Conservation (phyloP, 192 early-diverging fungal genomes). For the Cetraspora pellucida region DNA sequence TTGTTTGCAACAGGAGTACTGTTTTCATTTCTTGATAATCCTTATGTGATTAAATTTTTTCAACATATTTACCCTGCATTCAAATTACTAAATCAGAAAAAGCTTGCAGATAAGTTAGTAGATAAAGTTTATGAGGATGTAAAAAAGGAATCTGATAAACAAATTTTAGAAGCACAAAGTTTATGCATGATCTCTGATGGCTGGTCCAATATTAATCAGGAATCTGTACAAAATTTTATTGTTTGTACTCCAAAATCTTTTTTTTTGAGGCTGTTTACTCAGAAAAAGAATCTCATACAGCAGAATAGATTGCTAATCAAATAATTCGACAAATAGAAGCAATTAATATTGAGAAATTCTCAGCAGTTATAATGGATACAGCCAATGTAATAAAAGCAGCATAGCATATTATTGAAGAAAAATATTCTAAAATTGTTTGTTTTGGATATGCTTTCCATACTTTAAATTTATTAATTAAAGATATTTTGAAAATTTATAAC, state of each 20-base stretch:
- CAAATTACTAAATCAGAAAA: background rate
- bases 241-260: background rate
- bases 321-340: background rate
- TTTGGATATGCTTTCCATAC: background rate
- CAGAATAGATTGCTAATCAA: background rate
- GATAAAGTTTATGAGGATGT: constrained; percentile 3
- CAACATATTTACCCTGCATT: background rate
- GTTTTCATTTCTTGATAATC: background rate
- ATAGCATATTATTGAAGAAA: background rate
- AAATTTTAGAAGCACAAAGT: background rate
- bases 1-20: background rate
- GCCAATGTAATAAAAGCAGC: background rate
- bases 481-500: background rate
- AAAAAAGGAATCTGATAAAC: background rate
- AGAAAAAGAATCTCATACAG: constrained; percentile 3
- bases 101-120: background rate
- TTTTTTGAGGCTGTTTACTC: background rate
- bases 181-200: background rate
- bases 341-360: background rate
- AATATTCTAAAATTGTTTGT: constrained; percentile 5
- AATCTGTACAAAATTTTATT: background rate
- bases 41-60: background rate
- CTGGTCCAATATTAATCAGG: constrained; percentile 5
- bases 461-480: constrained; percentile 1
- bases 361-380: background rate